Evolutionary conservation across 2,329 filamentous ascomycete genomes (phyloP).

Genomic region (Pseudocercospora cruenta): DNA sequence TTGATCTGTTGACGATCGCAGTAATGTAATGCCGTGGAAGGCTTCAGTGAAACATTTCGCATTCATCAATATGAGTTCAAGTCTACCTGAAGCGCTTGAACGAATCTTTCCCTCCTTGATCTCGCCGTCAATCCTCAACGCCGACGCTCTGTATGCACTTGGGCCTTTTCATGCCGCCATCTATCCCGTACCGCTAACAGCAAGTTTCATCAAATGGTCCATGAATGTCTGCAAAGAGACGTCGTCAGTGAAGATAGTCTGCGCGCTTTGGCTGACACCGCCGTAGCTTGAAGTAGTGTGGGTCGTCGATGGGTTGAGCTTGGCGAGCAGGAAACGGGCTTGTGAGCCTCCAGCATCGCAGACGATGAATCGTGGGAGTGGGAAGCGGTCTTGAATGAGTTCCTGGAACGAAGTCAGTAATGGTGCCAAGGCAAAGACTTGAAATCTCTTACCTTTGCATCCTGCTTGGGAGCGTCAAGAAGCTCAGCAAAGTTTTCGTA

Average conservation of each 20-base stretch:
- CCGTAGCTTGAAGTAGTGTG: conserved; percentile 93
- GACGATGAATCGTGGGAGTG: conserved; percentile 96
- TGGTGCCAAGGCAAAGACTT: not conserved
- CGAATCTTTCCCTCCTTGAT: not conserved
- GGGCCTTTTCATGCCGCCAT: conserved; percentile 2
- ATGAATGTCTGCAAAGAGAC: conserved; percentile 98
- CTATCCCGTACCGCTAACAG: conserved; percentile 44
- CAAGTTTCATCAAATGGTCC: conserved; percentile 96
- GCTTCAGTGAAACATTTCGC: not conserved
- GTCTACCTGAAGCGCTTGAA: not conserved
- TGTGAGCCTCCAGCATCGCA: conserved; percentile 98
- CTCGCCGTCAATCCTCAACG: not conserved
- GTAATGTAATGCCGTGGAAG: too few species aligned
- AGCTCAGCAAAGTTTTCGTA: conserved; percentile 94
- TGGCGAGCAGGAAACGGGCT: conserved; percentile 93
- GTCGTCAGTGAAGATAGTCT: conserved; percentile 99
- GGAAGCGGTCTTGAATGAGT: conserved; percentile 95
- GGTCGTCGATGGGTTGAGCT: conserved; percentile 96
- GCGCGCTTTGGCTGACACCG: conserved; percentile 83
- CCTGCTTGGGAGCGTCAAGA: conserved; percentile 92
- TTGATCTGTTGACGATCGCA: too few species aligned
- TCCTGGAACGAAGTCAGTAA: conserved; percentile 61
- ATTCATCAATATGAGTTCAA: not conserved
- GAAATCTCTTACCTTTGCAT: conserved; percentile 75
- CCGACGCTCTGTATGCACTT: not conserved